Evolutionary conservation across 2,329 filamentous ascomycete genomes (phyloP), one percentile per base, ranked within the genome.

Genomic region (Aspergillus sclerotialis): DNA sequence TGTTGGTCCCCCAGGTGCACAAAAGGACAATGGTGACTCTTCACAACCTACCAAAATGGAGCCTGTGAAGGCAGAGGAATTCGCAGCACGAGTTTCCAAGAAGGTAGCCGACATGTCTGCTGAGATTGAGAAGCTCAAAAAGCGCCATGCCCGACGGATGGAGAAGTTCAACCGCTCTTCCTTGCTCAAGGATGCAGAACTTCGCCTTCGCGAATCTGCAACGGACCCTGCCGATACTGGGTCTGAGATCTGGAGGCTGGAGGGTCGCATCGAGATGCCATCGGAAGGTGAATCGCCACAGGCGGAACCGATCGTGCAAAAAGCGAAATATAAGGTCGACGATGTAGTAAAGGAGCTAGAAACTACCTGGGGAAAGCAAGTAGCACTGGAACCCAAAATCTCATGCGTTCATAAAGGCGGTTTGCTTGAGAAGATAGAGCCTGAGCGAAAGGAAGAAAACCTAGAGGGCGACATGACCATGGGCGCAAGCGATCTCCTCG

Each of bases 121-220:
- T 1, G 89, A 96, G 50, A 87, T 96, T 36, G 83, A 89, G 48
- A 80, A 78, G 47, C 80, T 96, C 75, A 86, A 87, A 60, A 76
- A 75, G 21, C 77, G 82, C 17, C 90, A 98, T 58, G 80, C 78
- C 3, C 78, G 78, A 50, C 75, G 80, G 37, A 75, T 96, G 65
- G 77, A 79, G 15, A 82, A 80, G 44, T 75, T 94, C 48, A 82
- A 81, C 57, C 75, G 77, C 36, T 80, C 78, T 35, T 82, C 82
- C 6, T 62, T 79, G 0, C 70, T 94, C 32, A 80, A 78, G 48
- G 70, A 76, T 37, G 83, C 86, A 2, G 90, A 95, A 61, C 76
- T 81, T 48, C 78, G 84, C 39, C 68, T 96, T 36, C 78, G 85
- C 21, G 72, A 72, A 35, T 73, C 83, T 2, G 70, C 76, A 2